A percentile compares a stretch with the other conserved stretches of the same genome.
These are phyloP conservation scores for Aspergillus cavernicola DNA, from an alignment of 495 filamentous ascomycete species.

Conservation along the genomic window DNA sequence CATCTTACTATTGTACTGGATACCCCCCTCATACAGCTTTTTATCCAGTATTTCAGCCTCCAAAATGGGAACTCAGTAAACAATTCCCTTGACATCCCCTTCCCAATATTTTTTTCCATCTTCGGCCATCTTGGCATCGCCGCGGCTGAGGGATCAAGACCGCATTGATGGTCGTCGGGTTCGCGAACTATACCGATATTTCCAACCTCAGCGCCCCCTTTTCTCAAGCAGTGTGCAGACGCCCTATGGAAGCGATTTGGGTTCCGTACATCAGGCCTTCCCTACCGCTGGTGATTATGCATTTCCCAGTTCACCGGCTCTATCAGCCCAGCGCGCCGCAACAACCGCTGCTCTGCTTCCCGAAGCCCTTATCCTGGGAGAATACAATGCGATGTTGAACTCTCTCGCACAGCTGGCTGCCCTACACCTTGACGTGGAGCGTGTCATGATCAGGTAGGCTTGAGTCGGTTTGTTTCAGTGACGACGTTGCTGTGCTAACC, in stretches of 20 bases:
- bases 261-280: background rate
- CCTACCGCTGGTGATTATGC: background rate
- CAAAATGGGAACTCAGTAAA: background rate
- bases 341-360: conserved; percentile 12
- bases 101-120: background rate
- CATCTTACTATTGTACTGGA: no score
- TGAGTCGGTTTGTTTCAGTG: conserved; percentile 9
- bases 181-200: conserved; percentile 47
- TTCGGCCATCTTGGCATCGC: conserved; percentile 14
- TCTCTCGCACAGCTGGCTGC: conserved; percentile 50
- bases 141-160: conserved; percentile 15
- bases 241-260: conserved; percentile 6
- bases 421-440: conserved; percentile 44
- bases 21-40: no score
- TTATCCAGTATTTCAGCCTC: no score
- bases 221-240: conserved; percentile 6
- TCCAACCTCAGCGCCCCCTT: conserved; percentile 31
- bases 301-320: conserved; percentile 8
- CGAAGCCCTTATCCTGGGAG: conserved; percentile 24
- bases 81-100: background rate
- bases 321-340: conserved; percentile 10
- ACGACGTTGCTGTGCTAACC: background rate
- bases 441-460: conserved; percentile 39
- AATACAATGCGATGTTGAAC: conserved; percentile 53
- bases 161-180: conserved; percentile 34